Conservation (phyloP, 1,139 yeast genomes). For the Sugiyamaella grinbergsii region DNA sequence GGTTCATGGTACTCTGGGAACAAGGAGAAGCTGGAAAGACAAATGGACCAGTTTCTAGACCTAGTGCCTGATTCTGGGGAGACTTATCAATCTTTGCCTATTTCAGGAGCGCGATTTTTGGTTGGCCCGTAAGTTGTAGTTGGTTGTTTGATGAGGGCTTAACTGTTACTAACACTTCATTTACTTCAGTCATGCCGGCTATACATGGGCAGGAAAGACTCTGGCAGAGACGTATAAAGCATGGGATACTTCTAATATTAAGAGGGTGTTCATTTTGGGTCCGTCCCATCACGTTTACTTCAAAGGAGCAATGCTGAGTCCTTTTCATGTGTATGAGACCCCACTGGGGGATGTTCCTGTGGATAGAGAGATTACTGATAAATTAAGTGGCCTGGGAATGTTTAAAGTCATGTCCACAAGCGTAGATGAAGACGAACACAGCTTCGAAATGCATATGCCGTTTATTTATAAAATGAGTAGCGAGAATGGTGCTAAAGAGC, state of each 20-base stretch:
- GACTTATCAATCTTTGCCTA: slow-evolving; percentile 37
- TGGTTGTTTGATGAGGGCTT: not conserved
- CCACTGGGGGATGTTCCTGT: slow-evolving; percentile 78
- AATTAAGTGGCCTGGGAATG: slow-evolving; percentile 44
- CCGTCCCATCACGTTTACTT: slow-evolving; percentile 95
- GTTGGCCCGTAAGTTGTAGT: slow-evolving; percentile 51
- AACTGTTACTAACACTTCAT: slow-evolving; percentile 26
- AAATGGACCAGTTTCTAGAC: slow-evolving; percentile 52
- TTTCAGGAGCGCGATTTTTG: slow-evolving; percentile 62
- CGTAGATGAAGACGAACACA: slow-evolving; percentile 84
- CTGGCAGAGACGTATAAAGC: slow-evolving; percentile 76
- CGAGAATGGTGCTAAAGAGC: slow-evolving; percentile 36
- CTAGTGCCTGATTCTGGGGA: slow-evolving; percentile 36
- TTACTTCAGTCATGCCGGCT: slow-evolving; percentile 91
- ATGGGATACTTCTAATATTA: slow-evolving; percentile 60
- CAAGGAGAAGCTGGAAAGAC: slow-evolving; percentile 48
- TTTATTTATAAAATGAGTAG: slow-evolving; percentile 55
- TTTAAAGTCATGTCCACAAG: slow-evolving; percentile 60
- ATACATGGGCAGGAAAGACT: slow-evolving; percentile 73
- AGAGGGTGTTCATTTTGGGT: slow-evolving; percentile 78
- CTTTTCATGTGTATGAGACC: slow-evolving; percentile 63
- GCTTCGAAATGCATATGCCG: slow-evolving; percentile 94
- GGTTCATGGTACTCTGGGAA: slow-evolving; percentile 82
- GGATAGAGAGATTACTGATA: slow-evolving; percentile 49
- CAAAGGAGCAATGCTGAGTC: slow-evolving; percentile 58